Conservation (phyloP, 1,284 basidiomycete genomes). For the Ganoderma sinense region DNA sequence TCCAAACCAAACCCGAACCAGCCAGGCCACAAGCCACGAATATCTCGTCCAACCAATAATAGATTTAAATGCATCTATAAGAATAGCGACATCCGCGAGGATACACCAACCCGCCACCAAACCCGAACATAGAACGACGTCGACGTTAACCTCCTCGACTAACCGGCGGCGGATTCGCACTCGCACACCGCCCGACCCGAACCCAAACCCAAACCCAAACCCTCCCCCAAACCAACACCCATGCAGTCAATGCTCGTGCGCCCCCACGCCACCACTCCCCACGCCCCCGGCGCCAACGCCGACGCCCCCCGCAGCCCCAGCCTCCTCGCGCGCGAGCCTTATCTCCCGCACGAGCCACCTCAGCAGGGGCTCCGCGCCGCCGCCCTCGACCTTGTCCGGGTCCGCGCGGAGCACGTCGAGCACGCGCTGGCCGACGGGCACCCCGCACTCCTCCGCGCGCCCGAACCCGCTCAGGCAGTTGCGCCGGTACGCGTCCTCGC, state of each 20-base stretch:
- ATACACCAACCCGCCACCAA: no score
- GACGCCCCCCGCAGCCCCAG: no score
- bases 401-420: constrained; percentile 54
- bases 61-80: no score
- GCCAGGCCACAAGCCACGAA: no score
- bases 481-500: constrained; percentile 68
- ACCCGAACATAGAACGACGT: not conserved
- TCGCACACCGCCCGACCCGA: not conserved
- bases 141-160: no score
- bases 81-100: no score
- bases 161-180: not conserved
- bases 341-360: constrained; percentile 39
- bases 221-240: constrained; percentile 9
- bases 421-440: constrained; percentile 62
- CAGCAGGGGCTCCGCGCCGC: constrained; percentile 27
- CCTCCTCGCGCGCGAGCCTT: constrained; percentile 25
- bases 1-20: not conserved
- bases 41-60: no score
- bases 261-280: constrained; percentile 3
- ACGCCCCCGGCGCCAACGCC: not conserved
- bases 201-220: not conserved
- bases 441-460: constrained; percentile 76
- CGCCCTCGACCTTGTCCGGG: constrained; percentile 11
- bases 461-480: constrained; percentile 77
- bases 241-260: constrained; percentile 40